Percentiles rank a stretch among this genome's conserved stretches.
Conservation (phyloP, 495 filamentous ascomycete species). For the Pyrenula massariospora region DNA sequence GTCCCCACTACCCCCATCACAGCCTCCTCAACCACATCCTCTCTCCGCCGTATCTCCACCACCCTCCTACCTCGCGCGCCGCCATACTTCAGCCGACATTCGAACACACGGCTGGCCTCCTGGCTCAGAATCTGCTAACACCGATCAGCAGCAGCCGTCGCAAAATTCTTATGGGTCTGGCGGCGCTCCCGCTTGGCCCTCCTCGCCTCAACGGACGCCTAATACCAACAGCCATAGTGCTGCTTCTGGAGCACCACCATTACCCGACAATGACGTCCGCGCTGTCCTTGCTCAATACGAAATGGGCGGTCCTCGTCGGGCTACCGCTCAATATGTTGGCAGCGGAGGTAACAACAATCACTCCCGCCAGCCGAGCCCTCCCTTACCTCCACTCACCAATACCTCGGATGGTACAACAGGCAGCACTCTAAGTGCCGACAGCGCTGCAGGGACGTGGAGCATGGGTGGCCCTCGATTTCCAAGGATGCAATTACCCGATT, state of each 20-base stretch:
- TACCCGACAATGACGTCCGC: constrained; percentile 30
- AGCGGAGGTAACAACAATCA: constrained; percentile 21
- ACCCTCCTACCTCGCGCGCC: constrained; percentile 62
- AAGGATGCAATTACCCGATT: constrained; percentile 15
- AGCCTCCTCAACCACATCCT: constrained; percentile 59
- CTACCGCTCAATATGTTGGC: not conserved
- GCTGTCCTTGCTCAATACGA: constrained; percentile 78
- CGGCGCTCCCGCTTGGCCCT: constrained; percentile 50
- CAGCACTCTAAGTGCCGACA: constrained; percentile 34
- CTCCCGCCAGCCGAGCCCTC: constrained; percentile 67
- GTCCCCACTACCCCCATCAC: constrained; percentile 48
- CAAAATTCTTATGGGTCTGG: not conserved
- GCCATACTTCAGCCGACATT: constrained; percentile 95
- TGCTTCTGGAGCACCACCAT: not conserved
- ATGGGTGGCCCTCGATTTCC: constrained; percentile 38
- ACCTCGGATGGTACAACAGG: constrained; percentile 14
- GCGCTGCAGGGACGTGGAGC: constrained; percentile 38
- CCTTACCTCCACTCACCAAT: constrained; percentile 38
- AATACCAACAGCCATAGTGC: constrained; percentile 51
- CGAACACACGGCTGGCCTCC: constrained; percentile 79
- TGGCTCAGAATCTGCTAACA: constrained; percentile 1
- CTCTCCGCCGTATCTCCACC: constrained; percentile 65
- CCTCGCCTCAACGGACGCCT: constrained; percentile 62
- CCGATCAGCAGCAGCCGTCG: not conserved
- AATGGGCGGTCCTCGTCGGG: constrained; percentile 47